A percentile compares a stretch with the other conserved stretches of the same genome.
Conservation (phyloP, 139 green algal species). For the Nannochloris sp. region DNA sequence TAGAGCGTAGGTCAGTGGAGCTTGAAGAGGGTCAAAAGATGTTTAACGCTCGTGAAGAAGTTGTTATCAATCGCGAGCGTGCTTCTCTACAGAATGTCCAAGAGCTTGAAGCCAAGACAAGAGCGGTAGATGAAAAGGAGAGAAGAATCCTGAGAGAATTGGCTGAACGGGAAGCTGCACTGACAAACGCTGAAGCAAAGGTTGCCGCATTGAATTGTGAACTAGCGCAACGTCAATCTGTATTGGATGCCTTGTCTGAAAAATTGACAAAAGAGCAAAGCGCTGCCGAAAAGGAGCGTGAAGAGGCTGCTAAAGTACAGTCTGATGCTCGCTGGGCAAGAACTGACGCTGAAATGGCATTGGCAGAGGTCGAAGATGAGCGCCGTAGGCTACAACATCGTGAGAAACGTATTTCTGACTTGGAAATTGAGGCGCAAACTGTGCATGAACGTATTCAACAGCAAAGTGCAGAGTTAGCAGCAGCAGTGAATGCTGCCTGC, state of each 20-base stretch:
- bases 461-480: slow-evolving; percentile 21
- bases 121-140: slow-evolving; percentile 20
- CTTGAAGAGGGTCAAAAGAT: too few species aligned
- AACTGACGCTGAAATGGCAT: slow-evolving; percentile 16
- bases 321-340: slow-evolving; percentile 14
- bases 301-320: neutral
- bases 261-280: neutral
- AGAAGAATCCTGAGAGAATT: slow-evolving; percentile 19
- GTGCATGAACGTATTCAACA: slow-evolving; percentile 9
- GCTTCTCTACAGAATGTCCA: neutral
- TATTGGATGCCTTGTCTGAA: slow-evolving; percentile 1
- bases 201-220: neutral
- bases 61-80: neutral
- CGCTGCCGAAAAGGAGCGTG: neutral
- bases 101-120: slow-evolving; percentile 17
- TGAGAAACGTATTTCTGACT: slow-evolving; percentile 20
- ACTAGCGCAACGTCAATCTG: neutral
- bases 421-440: slow-evolving; percentile 18
- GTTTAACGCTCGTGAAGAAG: neutral
- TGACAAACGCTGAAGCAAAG: slow-evolving; percentile 11
- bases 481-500: slow-evolving; percentile 24
- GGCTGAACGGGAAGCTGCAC: slow-evolving; percentile 18
- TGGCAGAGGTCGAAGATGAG: slow-evolving; percentile 19
- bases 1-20: neutral
- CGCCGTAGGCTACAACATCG: slow-evolving; percentile 1